Conservation (phyloP, 2,329 filamentous ascomycete species). For the Incumbomyces lentus region DNA sequence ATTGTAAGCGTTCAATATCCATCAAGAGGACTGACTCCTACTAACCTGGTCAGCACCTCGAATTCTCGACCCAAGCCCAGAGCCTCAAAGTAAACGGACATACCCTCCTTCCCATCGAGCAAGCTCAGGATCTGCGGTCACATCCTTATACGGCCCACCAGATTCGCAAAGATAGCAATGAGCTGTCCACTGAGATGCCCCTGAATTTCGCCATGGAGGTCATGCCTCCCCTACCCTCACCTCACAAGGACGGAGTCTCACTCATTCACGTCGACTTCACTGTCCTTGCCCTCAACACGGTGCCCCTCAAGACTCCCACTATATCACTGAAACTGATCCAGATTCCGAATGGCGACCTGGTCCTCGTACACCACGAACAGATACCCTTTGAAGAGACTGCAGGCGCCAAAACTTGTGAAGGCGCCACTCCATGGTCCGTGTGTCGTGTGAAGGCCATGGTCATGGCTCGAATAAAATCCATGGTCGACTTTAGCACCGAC, state of each 20-base stretch:
- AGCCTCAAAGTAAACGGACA: conserved; percentile 16
- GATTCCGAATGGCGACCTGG: conserved; percentile 26
- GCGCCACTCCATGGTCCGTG: conserved; percentile 31
- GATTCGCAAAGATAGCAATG: conserved; percentile 24
- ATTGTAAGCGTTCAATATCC: conserved; percentile 12
- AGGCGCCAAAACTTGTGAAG: conserved; percentile 23
- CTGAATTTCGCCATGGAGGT: conserved; percentile 36
- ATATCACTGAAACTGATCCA: conserved; percentile 32
- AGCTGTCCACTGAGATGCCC: conserved; percentile 27
- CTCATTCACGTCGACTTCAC: conserved; percentile 34
- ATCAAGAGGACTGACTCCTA: background rate
- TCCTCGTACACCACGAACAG: conserved; percentile 28
- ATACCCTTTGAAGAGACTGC: conserved; percentile 27
- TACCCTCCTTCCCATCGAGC: conserved; percentile 11
- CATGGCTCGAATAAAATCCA: conserved; percentile 29
- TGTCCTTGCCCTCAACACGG: conserved; percentile 33
- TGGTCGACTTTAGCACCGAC: conserved; percentile 26
- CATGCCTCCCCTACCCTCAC: conserved; percentile 22
- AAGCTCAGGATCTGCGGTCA: conserved; percentile 8
- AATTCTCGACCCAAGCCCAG: conserved; percentile 12
- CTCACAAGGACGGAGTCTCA: conserved; percentile 25
- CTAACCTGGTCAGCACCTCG: conserved; percentile 12
- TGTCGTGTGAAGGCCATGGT: conserved; percentile 34
- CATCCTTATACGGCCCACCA: conserved; percentile 13
- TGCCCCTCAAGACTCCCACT: conserved; percentile 36